phyloP scores from a whole-genome alignment of 176 grass and related monocot species.

The Oryza glumipatula region DNA sequence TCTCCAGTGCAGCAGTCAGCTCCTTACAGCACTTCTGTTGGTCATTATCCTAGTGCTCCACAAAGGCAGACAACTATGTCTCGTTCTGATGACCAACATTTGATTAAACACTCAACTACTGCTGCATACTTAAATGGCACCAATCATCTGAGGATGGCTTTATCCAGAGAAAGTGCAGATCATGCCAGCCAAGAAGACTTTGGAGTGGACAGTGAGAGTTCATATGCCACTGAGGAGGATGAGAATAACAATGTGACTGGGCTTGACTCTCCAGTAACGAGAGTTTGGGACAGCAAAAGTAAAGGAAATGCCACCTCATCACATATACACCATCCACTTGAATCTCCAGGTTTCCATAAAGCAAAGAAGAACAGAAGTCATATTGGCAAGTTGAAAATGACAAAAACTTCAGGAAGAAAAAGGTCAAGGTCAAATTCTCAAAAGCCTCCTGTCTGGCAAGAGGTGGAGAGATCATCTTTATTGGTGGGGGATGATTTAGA shows the following conservation, averaged over 20 bases:
- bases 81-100: constrained; percentile 36
- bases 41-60: constrained; percentile 16
- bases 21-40: constrained; percentile 27
- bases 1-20: constrained; percentile 42
- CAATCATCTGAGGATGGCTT: constrained; percentile 31
- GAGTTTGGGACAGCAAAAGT: constrained; percentile 98
- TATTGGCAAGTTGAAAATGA: constrained; percentile 62
- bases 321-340: constrained; percentile 94
- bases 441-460: constrained; percentile 70
- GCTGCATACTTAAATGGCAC: constrained; percentile 51
- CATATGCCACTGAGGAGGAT: constrained; percentile 66
- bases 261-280: constrained; percentile 91
- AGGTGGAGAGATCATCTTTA: constrained; percentile 65
- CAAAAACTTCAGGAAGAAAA: constrained; percentile 70
- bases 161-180: constrained; percentile 51
- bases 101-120: constrained; percentile 37
- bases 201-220: constrained; percentile 70
- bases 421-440: constrained; percentile 63
- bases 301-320: constrained; percentile 69
- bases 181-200: constrained; percentile 58
- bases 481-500: constrained; percentile 60
- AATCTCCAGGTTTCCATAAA: constrained; percentile 63
- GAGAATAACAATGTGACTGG: constrained; percentile 84
- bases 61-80: constrained; percentile 31
- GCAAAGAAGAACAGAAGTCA: constrained; percentile 67